Conservation (phyloP, 768 basidiomycete genomes). For the Boletus rubescentipes region DNA sequence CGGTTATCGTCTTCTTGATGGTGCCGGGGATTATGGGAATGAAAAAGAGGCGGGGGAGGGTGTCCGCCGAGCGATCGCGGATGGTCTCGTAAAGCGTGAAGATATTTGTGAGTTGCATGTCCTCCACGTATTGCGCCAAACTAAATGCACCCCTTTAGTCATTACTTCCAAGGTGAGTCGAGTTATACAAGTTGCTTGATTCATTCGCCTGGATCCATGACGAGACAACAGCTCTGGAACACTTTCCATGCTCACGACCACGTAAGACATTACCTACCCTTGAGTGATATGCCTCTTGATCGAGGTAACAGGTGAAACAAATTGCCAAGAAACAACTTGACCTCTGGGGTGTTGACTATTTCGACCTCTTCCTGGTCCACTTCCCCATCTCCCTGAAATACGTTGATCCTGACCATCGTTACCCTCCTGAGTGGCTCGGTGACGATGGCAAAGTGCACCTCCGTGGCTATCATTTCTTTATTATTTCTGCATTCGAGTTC, state of each 20-base stretch:
- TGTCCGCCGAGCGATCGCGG: slow-evolving; percentile 70
- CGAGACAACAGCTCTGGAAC: slow-evolving; percentile 71
- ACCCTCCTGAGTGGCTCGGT: slow-evolving; percentile 82
- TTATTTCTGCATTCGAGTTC: background rate
- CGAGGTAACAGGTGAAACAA: slow-evolving; percentile 46
- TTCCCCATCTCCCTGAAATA: slow-evolving; percentile 84
- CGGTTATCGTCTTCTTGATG: slow-evolving; percentile 85
- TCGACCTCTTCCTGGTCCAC: slow-evolving; percentile 80
- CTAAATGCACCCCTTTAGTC: slow-evolving; percentile 40
- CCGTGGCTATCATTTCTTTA: slow-evolving; percentile 39
- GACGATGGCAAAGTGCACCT: slow-evolving; percentile 69
- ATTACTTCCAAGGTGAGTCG: slow-evolving; percentile 74
- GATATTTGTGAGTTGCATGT: slow-evolving; percentile 65
- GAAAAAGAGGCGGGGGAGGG: slow-evolving; percentile 85
- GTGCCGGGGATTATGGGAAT: slow-evolving; percentile 86
- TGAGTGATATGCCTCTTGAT: background rate
- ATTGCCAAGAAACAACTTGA: slow-evolving; percentile 63
- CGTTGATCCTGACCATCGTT: slow-evolving; percentile 71
- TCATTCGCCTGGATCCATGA: slow-evolving; percentile 4
- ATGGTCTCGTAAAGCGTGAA: slow-evolving; percentile 84
- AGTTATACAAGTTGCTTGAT: background rate
- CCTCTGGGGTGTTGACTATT: slow-evolving; percentile 84
- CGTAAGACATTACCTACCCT: slow-evolving; percentile 37
- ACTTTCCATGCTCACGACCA: slow-evolving; percentile 81
- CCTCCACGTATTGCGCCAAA: background rate